Percentiles rank a stretch among this genome's conserved stretches.
phyloP scores from a whole-genome alignment of 176 grass and related monocot genomes.

The Canna indica region DNA sequence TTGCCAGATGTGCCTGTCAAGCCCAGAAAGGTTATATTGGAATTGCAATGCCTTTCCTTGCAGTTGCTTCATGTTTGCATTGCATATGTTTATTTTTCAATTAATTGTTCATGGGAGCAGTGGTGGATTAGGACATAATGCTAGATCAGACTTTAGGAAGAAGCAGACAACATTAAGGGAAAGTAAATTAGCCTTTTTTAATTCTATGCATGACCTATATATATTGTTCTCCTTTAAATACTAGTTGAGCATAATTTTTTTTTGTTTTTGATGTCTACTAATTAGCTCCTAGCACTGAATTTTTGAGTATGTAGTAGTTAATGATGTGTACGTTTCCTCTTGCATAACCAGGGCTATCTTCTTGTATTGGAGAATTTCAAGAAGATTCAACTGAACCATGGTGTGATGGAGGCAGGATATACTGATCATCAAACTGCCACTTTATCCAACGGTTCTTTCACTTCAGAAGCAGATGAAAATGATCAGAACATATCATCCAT shows the following conservation, averaged over 20 bases:
- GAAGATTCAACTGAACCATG: slow-evolving; percentile 79
- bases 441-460: slow-evolving; percentile 14
- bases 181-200: not conserved
- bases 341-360: slow-evolving; percentile 64
- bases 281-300: not conserved
- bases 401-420: slow-evolving; percentile 90
- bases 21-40: slow-evolving; percentile 55
- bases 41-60: not conserved
- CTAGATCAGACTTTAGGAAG: not conserved
- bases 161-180: not conserved
- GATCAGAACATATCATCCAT: slow-evolving; percentile 48
- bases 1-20: slow-evolving; percentile 68
- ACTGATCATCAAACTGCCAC: slow-evolving; percentile 51
- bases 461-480: slow-evolving; percentile 27
- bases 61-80: not conserved
- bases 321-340: not conserved
- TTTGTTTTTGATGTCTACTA: not conserved
- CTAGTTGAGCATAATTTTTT: not conserved
- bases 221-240: no score
- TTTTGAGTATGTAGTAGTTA: not conserved
- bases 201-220: not conserved
- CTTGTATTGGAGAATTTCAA: slow-evolving; percentile 75
- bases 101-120: not conserved
- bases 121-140: not conserved
- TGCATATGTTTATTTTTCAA: not conserved